Evolutionary conservation across 805 yeast genomes (phyloP).

Genomic region (Torulaspora quercuum): DNA sequence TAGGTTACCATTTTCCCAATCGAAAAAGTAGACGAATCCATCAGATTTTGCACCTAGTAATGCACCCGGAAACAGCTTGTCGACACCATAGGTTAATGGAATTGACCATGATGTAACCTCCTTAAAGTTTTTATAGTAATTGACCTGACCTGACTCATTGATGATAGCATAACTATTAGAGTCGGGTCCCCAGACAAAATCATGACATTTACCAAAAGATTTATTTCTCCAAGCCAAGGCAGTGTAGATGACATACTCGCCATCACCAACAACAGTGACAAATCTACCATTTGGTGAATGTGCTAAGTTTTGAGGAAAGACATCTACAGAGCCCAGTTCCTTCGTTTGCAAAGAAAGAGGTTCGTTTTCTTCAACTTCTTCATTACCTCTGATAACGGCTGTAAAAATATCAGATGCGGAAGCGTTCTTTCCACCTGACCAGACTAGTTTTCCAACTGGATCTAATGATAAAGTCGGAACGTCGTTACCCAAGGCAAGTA

Average conservation of each 20-base stretch:
- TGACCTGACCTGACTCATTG: slow-evolving; percentile 61
- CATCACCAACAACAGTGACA: slow-evolving; percentile 96
- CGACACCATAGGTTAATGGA: slow-evolving; percentile 68
- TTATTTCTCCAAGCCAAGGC: slow-evolving; percentile 98
- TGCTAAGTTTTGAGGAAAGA: slow-evolving; percentile 78
- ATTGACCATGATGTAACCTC: slow-evolving; percentile 62
- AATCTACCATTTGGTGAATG: slow-evolving; percentile 98
- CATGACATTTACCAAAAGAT: slow-evolving; percentile 83
- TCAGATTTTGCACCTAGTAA: slow-evolving; percentile 79
- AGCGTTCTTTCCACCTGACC: slow-evolving; percentile 72
- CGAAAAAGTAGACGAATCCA: slow-evolving; percentile 83
- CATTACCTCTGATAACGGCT: slow-evolving; percentile 70
- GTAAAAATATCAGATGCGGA: slow-evolving; percentile 67
- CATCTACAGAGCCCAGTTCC: slow-evolving; percentile 91
- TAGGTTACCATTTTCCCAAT: slow-evolving; percentile 84
- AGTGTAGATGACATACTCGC: slow-evolving; percentile 93
- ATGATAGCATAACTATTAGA: slow-evolving; percentile 82
- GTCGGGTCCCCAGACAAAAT: slow-evolving; percentile 94
- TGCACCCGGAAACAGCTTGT: slow-evolving; percentile 84
- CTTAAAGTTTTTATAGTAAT: slow-evolving; percentile 79
- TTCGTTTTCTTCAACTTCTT: slow-evolving; percentile 76
- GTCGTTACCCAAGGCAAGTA: slow-evolving; percentile 85
- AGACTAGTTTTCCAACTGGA: slow-evolving; percentile 83
- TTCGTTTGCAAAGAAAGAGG: slow-evolving; percentile 70
- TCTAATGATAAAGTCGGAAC: slow-evolving; percentile 94